These are phyloP conservation scores for Fusarium sp. DNA, from an alignment of 2,329 filamentous ascomycete species.

Conservation along the genomic window DNA sequence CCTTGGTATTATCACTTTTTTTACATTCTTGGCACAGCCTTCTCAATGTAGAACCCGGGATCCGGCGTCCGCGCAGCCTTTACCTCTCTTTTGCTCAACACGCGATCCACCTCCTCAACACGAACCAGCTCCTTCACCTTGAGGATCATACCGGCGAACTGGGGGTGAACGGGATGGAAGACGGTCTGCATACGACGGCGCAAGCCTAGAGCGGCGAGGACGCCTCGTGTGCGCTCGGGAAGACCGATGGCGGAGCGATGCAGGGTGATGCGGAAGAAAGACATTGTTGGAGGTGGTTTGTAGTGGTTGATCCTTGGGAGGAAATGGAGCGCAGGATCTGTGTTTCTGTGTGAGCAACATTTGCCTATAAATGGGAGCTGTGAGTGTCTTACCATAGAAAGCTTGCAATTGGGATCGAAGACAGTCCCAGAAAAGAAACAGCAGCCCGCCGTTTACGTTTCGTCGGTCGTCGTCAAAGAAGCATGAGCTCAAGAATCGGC, in stretches of 20 bases:
- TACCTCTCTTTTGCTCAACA: conserved; percentile 75
- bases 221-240: conserved; percentile 80
- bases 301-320: background rate
- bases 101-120: conserved; percentile 79
- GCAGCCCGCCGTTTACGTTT: conserved; percentile 28
- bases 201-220: conserved; percentile 86
- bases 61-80: conserved; percentile 79
- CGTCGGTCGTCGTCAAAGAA: conserved; percentile 29
- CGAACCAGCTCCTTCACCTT: conserved; percentile 92
- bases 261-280: conserved; percentile 91
- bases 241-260: conserved; percentile 91
- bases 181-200: conserved; percentile 87
- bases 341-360: conserved; percentile 12
- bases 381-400: conserved; percentile 3
- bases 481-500: conserved; percentile 17
- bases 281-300: conserved; percentile 60
- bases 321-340: conserved; percentile 26
- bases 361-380: background rate
- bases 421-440: conserved; percentile 10
- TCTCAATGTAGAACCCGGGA: conserved; percentile 84
- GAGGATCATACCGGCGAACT: conserved; percentile 91
- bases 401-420: conserved; percentile 1
- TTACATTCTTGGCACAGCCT: conserved; percentile 49
- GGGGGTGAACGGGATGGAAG: conserved; percentile 85
- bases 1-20: background rate